Evolutionary conservation across 495 filamentous ascomycete genomes (phyloP).

Genomic region (Talaromyces thailandensis): DNA sequence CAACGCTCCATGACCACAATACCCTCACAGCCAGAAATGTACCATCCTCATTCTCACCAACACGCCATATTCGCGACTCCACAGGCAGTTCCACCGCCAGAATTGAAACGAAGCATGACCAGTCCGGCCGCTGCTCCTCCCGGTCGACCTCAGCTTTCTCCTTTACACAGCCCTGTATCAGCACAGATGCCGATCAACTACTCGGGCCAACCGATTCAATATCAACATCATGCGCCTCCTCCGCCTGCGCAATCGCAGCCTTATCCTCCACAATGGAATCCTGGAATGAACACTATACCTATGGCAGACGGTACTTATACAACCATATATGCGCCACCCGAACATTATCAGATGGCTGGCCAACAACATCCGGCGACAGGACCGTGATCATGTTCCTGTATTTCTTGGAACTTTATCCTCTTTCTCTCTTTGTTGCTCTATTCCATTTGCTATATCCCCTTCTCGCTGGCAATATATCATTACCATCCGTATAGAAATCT

Average conservation of each 20-base stretch:
- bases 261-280: conserved; percentile 19
- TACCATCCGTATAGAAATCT: not conserved
- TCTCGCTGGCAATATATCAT: not conserved
- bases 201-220: conserved; percentile 20
- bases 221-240: conserved; percentile 3
- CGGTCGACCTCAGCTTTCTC: conserved; percentile 10
- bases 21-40: conserved; percentile 17
- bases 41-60: not conserved
- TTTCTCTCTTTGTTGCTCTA: conserved; percentile 12
- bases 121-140: conserved; percentile 21
- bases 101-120: conserved; percentile 36
- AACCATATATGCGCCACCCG: conserved; percentile 19
- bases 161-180: conserved; percentile 21
- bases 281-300: conserved; percentile 25
- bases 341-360: conserved; percentile 25
- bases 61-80: not conserved
- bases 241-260: not conserved
- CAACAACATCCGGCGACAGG: conserved; percentile 19
- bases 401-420: conserved; percentile 8
- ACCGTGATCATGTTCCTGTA: conserved; percentile 13
- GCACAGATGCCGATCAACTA: conserved; percentile 26
- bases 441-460: not conserved
- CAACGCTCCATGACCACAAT: not conserved
- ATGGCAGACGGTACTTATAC: conserved; percentile 31
- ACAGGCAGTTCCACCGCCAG: conserved; percentile 13